phyloP scores from a whole-genome alignment of 352 stramenopile species.

The Thraustochytrium striatum region DNA sequence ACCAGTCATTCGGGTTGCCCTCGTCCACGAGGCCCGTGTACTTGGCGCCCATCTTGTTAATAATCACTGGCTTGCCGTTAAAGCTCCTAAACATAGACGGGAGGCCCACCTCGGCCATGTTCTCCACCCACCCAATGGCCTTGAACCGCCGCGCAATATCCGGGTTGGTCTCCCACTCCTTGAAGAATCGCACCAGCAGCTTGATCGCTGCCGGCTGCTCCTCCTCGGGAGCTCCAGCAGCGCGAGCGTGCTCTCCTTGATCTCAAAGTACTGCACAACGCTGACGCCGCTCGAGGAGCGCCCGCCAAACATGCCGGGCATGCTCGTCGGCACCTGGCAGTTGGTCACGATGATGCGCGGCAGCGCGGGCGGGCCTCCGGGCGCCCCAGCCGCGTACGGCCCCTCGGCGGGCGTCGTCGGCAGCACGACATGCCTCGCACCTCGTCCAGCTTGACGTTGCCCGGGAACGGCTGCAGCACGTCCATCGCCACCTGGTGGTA shows the following conservation, averaged over 20 bases:
- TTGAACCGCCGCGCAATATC: conserved; percentile 44
- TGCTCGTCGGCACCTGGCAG: background rate
- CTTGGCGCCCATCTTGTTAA: conserved; percentile 44
- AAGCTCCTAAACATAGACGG: conserved; percentile 51
- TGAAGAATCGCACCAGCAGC: conserved; percentile 27
- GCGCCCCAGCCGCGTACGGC: too few relatives aligned
- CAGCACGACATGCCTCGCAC: background rate
- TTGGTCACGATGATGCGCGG: background rate
- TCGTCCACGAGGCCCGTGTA: conserved; percentile 20
- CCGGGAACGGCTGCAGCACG: background rate
- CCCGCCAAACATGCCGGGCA: background rate
- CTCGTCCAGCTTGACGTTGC: conserved; percentile 6
- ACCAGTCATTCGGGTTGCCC: conserved; percentile 24
- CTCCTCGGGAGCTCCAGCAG: background rate
- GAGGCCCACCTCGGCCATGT: conserved; percentile 35
- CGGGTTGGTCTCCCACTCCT: background rate
- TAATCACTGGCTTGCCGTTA: conserved; percentile 52
- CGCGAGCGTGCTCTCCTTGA: conserved; percentile 8
- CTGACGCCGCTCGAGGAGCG: too few relatives aligned
- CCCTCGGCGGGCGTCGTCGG: background rate
- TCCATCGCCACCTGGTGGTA: background rate
- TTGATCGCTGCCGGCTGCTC: background rate
- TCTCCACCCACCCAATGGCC: conserved; percentile 10
- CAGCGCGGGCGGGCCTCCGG: background rate
- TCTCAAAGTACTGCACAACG: conserved; percentile 41